Conservation (phyloP, 768 basidiomycete species). For the Pleurotus tuoliensis region DNA sequence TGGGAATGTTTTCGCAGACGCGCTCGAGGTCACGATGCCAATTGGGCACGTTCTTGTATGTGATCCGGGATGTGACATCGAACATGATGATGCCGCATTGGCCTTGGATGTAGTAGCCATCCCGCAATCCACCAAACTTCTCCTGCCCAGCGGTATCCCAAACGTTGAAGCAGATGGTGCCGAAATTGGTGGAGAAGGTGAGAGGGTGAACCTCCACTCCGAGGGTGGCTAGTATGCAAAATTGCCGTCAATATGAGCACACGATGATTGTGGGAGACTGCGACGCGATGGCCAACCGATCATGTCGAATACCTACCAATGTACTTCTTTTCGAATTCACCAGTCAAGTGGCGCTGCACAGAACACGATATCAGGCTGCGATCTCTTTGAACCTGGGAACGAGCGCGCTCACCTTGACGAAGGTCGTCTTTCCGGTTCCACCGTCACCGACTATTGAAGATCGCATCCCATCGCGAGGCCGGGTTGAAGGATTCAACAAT, state of each 20-base stretch:
- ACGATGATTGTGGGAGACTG: conserved; percentile 6
- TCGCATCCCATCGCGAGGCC: conserved; percentile 20
- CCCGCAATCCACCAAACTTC: conserved; percentile 98
- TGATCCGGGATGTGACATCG: conserved; percentile 98
- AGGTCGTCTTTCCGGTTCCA: conserved; percentile 97
- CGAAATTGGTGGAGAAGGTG: conserved; percentile 95
- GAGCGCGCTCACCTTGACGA: conserved; percentile 76
- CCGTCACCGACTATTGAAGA: conserved; percentile 79
- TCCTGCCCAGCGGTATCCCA: conserved; percentile 99
- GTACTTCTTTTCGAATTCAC: conserved; percentile 99
- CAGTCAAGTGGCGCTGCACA: conserved; percentile 90
- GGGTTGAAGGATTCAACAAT: conserved; percentile 13
- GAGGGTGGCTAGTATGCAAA: conserved; percentile 72
- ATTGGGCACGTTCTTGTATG: conserved; percentile 99
- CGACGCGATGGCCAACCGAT: conserved; percentile 12
- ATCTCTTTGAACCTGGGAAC: conserved; percentile 30
- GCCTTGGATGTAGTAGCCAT: conserved; percentile 95
- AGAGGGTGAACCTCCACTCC: conserved; percentile 99
- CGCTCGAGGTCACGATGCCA: conserved; percentile 99
- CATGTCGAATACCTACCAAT: conserved; percentile 62
- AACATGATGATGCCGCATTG: conserved; percentile 99
- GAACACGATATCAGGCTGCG: conserved; percentile 49
- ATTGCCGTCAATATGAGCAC: conserved; percentile 11
- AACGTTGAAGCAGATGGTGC: conserved; percentile 98
- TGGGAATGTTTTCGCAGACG: conserved; percentile 99